These are phyloP conservation scores for Ophiostoma himal-ulmi DNA, from an alignment of 2,329 filamentous ascomycete species.

Conservation along the genomic window DNA sequence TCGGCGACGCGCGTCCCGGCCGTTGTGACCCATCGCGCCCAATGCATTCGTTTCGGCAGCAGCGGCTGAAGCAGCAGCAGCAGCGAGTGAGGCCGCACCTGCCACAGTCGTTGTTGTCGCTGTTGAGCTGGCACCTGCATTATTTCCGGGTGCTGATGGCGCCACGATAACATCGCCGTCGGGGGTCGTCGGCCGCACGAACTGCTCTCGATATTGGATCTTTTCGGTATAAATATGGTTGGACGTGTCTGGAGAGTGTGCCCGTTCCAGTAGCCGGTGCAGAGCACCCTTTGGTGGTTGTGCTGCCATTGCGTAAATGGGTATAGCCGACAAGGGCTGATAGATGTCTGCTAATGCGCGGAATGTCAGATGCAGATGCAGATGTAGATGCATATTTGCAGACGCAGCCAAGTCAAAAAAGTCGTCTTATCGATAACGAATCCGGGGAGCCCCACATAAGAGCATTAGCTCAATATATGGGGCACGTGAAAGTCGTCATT, in stretches of 20 bases:
- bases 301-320: conserved; percentile 38
- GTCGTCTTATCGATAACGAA: conserved; percentile 11
- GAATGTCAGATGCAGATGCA: neutral
- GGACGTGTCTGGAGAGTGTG: conserved; percentile 69
- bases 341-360: neutral
- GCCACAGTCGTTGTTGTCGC: neutral
- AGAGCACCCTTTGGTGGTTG: conserved; percentile 17
- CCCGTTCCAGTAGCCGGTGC: conserved; percentile 63
- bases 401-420: neutral
- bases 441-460: neutral
- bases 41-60: conserved; percentile 54
- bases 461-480: neutral
- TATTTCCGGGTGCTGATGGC: neutral
- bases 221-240: conserved; percentile 72
- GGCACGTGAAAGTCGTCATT: conserved; percentile 4
- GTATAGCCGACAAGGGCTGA: neutral
- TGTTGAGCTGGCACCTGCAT: neutral
- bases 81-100: conserved; percentile 29
- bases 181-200: conserved; percentile 70
- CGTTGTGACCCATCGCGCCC: conserved; percentile 40
- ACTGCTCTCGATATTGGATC: conserved; percentile 73
- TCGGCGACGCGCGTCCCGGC: conserved; percentile 52
- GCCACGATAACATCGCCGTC: conserved; percentile 34
- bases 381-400: neutral
- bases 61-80: conserved; percentile 57